Percentiles rank a stretch among this genome's conserved stretches.
Evolutionary conservation across 805 yeast genomes (phyloP).

Genomic region (Saccharomycopsis fibuligera): DNA sequence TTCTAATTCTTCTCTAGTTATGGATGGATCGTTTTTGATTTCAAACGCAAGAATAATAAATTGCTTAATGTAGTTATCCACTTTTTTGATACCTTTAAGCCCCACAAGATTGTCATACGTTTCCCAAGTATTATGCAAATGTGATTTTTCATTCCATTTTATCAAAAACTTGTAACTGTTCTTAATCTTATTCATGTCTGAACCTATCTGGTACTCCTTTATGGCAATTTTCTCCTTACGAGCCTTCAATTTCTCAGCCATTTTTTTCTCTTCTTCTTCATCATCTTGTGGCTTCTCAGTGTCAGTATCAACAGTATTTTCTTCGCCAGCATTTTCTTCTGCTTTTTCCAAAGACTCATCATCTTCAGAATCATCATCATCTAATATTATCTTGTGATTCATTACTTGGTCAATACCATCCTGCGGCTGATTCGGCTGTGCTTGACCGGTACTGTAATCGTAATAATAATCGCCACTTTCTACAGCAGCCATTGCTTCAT

Average conservation of each 20-base stretch:
- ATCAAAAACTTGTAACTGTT: slow-evolving; percentile 54
- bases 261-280: slow-evolving; percentile 12
- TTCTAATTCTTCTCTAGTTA: slow-evolving; percentile 89
- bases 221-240: slow-evolving; percentile 28
- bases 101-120: slow-evolving; percentile 46
- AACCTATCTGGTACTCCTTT: slow-evolving; percentile 28
- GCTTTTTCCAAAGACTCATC: slow-evolving; percentile 21
- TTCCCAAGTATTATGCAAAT: slow-evolving; percentile 95
- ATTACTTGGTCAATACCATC: slow-evolving; percentile 42
- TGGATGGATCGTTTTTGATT: slow-evolving; percentile 68
- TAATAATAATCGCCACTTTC: slow-evolving; percentile 25
- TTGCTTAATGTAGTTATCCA: slow-evolving; percentile 86
- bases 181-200: slow-evolving; percentile 47
- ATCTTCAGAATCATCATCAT: slow-evolving; percentile 21
- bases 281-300: not conserved
- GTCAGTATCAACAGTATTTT: not conserved
- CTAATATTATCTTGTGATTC: slow-evolving; percentile 43
- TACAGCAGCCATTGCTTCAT: slow-evolving; percentile 20
- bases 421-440: not conserved
- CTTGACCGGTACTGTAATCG: not conserved
- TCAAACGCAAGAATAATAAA: slow-evolving; percentile 67
- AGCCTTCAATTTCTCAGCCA: slow-evolving; percentile 22
- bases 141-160: slow-evolving; percentile 86
- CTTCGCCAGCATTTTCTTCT: slow-evolving; percentile 22
- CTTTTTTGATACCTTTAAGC: slow-evolving; percentile 70